Percentiles rank a stretch among this genome's conserved stretches.
Conservation (phyloP, 2,329 filamentous ascomycete genomes). For the Colletotrichum abscissum region DNA sequence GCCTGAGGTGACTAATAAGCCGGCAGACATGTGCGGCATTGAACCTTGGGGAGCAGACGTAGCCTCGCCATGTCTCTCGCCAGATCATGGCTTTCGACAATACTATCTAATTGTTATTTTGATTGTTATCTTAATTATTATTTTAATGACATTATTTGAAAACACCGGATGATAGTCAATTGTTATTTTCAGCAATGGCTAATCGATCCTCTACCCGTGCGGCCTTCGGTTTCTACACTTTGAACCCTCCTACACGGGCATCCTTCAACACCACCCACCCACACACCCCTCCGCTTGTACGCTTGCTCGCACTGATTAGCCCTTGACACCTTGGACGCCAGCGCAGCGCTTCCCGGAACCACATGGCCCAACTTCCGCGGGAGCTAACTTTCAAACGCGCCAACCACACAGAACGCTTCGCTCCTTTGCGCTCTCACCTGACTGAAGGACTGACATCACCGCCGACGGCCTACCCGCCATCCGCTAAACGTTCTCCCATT, state of each 20-base stretch:
- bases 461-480: conserved; percentile 13
- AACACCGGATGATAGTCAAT: conserved; percentile 6
- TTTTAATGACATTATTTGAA: neutral
- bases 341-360: conserved; percentile 16
- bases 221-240: neutral
- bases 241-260: neutral
- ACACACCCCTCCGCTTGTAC: neutral
- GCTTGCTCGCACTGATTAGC: neutral
- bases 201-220: conserved; percentile 21
- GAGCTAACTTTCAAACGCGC: conserved; percentile 14
- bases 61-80: neutral
- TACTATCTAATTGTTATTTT: neutral
- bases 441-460: conserved; percentile 33
- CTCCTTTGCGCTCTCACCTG: conserved; percentile 16
- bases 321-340: neutral
- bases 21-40: neutral
- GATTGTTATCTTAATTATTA: neutral
- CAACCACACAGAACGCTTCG: conserved; percentile 6
- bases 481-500: neutral
- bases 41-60: neutral
- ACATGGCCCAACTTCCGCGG: conserved; percentile 26
- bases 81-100: neutral
- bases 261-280: conserved; percentile 3
- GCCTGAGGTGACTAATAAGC: conserved; percentile 15
- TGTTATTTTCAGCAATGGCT: conserved; percentile 19